Conservation (phyloP, 768 basidiomycete species). For the Boletus tomentosulus region DNA sequence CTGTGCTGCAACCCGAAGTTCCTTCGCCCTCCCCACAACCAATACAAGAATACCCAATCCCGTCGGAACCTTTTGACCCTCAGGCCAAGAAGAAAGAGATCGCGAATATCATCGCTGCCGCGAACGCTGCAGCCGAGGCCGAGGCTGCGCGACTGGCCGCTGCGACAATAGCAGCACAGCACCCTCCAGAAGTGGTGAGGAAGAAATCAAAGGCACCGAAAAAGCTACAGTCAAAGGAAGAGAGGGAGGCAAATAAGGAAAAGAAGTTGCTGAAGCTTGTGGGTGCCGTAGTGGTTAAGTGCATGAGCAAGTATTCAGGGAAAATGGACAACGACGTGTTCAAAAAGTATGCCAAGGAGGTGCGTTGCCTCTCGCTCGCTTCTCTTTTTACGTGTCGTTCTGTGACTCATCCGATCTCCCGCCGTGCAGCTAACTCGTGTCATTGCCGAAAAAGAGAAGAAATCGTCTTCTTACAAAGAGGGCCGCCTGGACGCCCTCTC, state of each 20-base stretch:
- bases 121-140: conserved; percentile 32
- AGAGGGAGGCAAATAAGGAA: conserved; percentile 70
- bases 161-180: conserved; percentile 14
- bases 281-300: conserved; percentile 85
- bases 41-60: not conserved
- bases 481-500: conserved; percentile 69
- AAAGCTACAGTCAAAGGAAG: conserved; percentile 47
- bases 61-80: not conserved
- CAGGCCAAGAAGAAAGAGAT: conserved; percentile 27
- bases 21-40: not conserved
- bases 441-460: conserved; percentile 95
- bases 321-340: conserved; percentile 76
- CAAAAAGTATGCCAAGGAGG: conserved; percentile 96
- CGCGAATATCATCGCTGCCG: conserved; percentile 41
- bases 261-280: conserved; percentile 80
- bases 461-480: conserved; percentile 74
- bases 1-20: not conserved
- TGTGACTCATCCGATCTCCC: conserved; percentile 1
- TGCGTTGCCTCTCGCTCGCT: conserved; percentile 30
- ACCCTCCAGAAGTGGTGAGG: conserved; percentile 13
- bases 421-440: conserved; percentile 68
- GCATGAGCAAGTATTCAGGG: conserved; percentile 84
- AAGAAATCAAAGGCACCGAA: conserved; percentile 29
- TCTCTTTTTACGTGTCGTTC: conserved; percentile 1
- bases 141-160: conserved; percentile 29